Percentiles rank a stretch among this genome's conserved stretches.
Conservation (phyloP, 495 filamentous ascomycete genomes). For the Aspergillus asperescens region DNA sequence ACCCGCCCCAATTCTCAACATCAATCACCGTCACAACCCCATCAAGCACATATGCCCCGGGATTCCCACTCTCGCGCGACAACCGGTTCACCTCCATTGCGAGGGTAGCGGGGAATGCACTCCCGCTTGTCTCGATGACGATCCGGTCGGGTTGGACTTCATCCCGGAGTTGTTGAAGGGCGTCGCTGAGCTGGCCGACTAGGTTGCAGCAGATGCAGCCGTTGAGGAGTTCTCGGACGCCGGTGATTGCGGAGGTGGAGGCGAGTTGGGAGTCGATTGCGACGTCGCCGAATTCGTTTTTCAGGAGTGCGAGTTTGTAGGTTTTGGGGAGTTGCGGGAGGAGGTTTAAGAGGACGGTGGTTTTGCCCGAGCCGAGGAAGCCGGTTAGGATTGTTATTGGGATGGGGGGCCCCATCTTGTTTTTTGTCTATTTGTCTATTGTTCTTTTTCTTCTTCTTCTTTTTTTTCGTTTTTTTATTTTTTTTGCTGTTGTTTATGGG, state of each 20-base stretch:
- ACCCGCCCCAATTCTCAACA: constrained; percentile 95
- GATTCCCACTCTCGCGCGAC: constrained; percentile 41
- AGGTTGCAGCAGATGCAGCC: constrained; percentile 99
- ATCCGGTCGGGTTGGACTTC: constrained; percentile 70
- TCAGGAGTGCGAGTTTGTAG: constrained; percentile 89
- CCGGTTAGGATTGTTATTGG: constrained; percentile 93
- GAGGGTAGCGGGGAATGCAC: constrained; percentile 81
- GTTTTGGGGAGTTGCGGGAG: constrained; percentile 71
- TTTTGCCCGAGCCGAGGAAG: constrained; percentile 92
- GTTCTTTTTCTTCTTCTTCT: neutral
- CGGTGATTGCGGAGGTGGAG: constrained; percentile 71
- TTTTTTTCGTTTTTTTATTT: neutral
- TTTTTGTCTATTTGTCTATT: neutral
- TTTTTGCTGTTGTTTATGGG: neutral
- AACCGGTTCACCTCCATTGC: constrained; percentile 92
- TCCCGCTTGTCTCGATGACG: constrained; percentile 86
- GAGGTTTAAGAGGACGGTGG: constrained; percentile 84
- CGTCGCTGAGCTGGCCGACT: constrained; percentile 79
- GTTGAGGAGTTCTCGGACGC: constrained; percentile 85
- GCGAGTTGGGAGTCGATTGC: constrained; percentile 90
- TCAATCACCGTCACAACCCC: constrained; percentile 91
- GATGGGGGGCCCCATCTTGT: constrained; percentile 57
- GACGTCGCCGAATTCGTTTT: constrained; percentile 96
- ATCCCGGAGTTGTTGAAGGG: constrained; percentile 63
- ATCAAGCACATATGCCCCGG: constrained; percentile 78